A percentile compares a stretch with the other conserved stretches of the same genome.
Evolutionary conservation across 78 protist species (phyloP).

Genomic region (Planoprotostelium fungivorum): DNA sequence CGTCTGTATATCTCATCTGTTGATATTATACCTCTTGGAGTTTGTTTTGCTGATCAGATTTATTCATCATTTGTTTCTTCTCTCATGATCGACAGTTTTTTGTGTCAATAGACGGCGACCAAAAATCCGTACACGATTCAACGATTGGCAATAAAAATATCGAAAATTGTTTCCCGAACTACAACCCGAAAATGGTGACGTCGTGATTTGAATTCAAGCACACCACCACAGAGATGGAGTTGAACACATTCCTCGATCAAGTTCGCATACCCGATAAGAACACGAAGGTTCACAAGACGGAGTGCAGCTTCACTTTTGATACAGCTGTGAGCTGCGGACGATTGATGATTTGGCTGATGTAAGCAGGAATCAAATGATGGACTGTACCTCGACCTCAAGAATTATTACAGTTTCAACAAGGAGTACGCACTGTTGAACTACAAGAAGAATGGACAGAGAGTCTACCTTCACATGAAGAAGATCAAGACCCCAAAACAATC

Average conservation of each 20-base stretch:
- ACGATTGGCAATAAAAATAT: too few relatives aligned
- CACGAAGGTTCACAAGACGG: conserved; percentile 68
- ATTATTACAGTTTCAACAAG: conserved; percentile 27
- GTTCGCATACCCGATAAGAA: conserved; percentile 21
- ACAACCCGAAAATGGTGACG: too few relatives aligned
- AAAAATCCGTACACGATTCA: too few relatives aligned
- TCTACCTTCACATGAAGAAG: conserved; percentile 53
- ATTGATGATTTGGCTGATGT: conserved; percentile 1
- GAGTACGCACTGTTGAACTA: conserved; percentile 7
- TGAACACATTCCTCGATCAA: conserved; percentile 20
- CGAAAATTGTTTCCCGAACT: too few relatives aligned
- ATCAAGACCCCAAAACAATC: conserved; percentile 7
- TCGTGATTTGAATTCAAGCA: too few relatives aligned
- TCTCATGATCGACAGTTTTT: too few relatives aligned
- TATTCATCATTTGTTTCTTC: too few relatives aligned
- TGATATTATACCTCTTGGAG: too few relatives aligned
- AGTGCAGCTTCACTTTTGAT: conserved; percentile 72
- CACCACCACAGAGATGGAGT: too few relatives aligned
- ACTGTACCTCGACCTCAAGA: conserved; percentile 57
- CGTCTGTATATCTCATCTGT: too few relatives aligned
- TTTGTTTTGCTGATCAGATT: too few relatives aligned
- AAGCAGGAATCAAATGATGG: conserved; percentile 59
- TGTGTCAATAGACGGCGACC: too few relatives aligned
- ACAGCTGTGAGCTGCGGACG: conserved; percentile 8
- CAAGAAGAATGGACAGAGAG: conserved; percentile 15